Conservation (phyloP, 1,139 yeast species). For the Hyphopichia pseudoburtonii region DNA sequence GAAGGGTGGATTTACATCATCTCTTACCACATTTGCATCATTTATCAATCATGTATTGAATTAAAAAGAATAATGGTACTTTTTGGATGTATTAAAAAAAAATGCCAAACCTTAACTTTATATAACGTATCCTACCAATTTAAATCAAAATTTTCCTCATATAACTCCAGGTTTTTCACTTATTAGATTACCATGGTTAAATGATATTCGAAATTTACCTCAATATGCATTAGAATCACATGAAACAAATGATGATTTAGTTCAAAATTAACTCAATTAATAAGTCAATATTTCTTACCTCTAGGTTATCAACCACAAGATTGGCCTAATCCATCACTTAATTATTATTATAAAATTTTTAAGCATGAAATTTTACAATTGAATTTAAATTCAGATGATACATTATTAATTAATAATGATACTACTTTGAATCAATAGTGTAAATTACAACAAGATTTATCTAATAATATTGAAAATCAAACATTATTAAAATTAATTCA, state of each 20-base stretch:
- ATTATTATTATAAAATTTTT: conserved; percentile 63
- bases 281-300: conserved; percentile 14
- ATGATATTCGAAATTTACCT: conserved; percentile 58
- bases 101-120: conserved; percentile 59
- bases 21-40: conserved; percentile 65
- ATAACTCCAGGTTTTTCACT: conserved; percentile 67
- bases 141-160: conserved; percentile 43
- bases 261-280: conserved; percentile 15
- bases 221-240: too few relatives aligned
- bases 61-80: conserved; percentile 61
- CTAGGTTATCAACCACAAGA: conserved; percentile 57
- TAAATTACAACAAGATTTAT: conserved; percentile 14
- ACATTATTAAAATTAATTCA: conserved; percentile 6
- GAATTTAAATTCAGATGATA: conserved; percentile 40
- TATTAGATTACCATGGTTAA: conserved; percentile 60
- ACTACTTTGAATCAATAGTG: conserved; percentile 18
- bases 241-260: conserved; percentile 7
- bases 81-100: conserved; percentile 64
- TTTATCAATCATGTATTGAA: conserved; percentile 61
- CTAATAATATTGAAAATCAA: not conserved
- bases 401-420: conserved; percentile 16
- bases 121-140: conserved; percentile 58
- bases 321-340: conserved; percentile 66
- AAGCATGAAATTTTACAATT: conserved; percentile 69
- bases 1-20: conserved; percentile 52